phyloP scores from a whole-genome alignment of 257 asterid species.

The Capsicum baccatum region DNA sequence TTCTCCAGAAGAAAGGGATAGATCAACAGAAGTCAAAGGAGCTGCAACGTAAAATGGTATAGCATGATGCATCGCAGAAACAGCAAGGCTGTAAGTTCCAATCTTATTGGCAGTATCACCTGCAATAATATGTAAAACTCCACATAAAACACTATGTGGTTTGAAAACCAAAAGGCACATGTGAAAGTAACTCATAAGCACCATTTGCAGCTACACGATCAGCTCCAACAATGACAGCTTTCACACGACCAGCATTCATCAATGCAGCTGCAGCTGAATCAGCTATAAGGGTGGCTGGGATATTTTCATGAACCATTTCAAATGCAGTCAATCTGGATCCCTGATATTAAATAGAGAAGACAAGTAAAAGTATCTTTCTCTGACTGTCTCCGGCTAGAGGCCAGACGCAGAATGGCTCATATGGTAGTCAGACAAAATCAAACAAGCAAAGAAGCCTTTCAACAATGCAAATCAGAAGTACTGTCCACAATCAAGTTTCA shows the following conservation, averaged over 20 bases:
- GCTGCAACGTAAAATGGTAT: conserved; percentile 94
- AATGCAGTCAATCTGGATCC: conserved; percentile 97
- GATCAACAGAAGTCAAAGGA: conserved; percentile 84
- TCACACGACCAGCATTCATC: conserved; percentile 79
- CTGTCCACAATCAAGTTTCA: not conserved
- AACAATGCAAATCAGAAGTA: conserved; percentile 8
- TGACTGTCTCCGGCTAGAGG: not conserved
- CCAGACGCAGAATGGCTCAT: not conserved
- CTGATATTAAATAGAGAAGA: conserved; percentile 41
- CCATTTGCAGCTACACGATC: conserved; percentile 97
- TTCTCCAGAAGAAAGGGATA: conserved; percentile 73
- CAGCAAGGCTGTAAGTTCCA: conserved; percentile 94
- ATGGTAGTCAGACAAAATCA: conserved; percentile 8
- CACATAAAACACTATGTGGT: not conserved
- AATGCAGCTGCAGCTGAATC: conserved; percentile 98
- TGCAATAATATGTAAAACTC: conserved; percentile 35
- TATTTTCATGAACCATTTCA: conserved; percentile 87
- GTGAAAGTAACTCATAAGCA: conserved; percentile 34
- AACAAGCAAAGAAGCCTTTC: conserved; percentile 18
- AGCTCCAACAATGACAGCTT: conserved; percentile 95
- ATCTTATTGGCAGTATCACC: conserved; percentile 99
- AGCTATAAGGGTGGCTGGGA: conserved; percentile 89
- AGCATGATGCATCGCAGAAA: conserved; percentile 77
- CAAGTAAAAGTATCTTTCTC: not conserved
- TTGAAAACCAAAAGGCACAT: not conserved